These are phyloP conservation scores for Microbotryomycetes sp. DNA, from an alignment of 1,284 basidiomycete species.

Conservation along the genomic window DNA sequence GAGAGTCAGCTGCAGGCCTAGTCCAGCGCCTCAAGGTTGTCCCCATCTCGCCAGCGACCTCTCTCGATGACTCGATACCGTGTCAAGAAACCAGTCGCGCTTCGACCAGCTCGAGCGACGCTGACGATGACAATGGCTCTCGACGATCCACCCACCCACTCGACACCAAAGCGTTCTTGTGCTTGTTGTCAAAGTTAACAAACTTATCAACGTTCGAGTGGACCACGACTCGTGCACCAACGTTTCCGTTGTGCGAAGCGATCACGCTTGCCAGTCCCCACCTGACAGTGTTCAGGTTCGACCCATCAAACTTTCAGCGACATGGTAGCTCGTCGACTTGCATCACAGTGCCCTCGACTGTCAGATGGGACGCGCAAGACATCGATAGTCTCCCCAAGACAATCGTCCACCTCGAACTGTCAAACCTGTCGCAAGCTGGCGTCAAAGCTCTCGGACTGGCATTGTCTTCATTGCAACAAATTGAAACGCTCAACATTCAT, in stretches of 20 bases:
- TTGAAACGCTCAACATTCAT: constrained; percentile 20
- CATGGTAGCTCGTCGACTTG: neutral
- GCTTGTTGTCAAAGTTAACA: constrained; percentile 9
- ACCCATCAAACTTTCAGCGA: constrained; percentile 1
- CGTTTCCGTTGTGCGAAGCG: constrained; percentile 19
- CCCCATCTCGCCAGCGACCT: neutral
- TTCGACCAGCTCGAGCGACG: neutral
- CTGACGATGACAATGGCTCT: neutral
- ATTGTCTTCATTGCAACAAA: constrained; percentile 8
- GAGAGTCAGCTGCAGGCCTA: neutral
- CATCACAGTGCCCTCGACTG: neutral
- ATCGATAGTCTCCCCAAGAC: constrained; percentile 14
- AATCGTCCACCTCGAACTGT: constrained; percentile 11
- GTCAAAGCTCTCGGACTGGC: constrained; percentile 1
- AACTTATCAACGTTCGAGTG: constrained; percentile 21
- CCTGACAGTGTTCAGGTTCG: constrained; percentile 16
- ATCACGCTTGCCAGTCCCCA: constrained; percentile 8
- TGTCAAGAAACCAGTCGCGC: neutral
- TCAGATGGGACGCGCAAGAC: constrained; percentile 23
- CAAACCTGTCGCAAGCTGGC: constrained; percentile 21
- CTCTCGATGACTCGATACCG: neutral
- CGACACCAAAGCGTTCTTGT: constrained; percentile 11
- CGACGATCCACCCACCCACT: constrained; percentile 2
- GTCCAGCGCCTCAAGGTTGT: neutral
- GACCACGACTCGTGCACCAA: constrained; percentile 18